Base-by-base conservation (phyloP, 768 basidiomycete species). In the Ephemerocybe angulata region DNA sequence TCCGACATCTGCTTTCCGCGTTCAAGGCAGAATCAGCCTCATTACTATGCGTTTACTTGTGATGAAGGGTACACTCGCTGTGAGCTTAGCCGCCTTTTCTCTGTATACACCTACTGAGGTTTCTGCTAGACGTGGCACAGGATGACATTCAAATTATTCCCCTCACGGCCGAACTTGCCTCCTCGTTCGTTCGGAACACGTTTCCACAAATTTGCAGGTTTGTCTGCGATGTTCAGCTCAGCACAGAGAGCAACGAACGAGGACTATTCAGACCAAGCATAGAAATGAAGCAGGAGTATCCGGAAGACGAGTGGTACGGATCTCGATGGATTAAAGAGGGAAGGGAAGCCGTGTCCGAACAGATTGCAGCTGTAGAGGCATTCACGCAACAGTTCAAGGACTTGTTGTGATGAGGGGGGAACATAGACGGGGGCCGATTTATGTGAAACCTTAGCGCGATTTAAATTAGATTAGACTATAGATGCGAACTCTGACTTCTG, bases 231-330 rank as follows among this genome's bases (percentile, higher is more conserved):
- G 56, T 56, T 41, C 52, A 61, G n/a, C 41, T 54, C 27, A 47
- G 52, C 21, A 35, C 49, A 4, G 40, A 40, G 42, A 27, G 50
- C 47, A 54, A 54, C 24, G 52, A 55, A 11, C 37, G 44, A 15
- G 61, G 63, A 29, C 60, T 58, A n/a, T 59, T 68, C 56, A 75
- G 69, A 12, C 68, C 77, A 42, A 80, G 75, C 55, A 69, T 75
- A 5, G 79, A 82, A 50, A 63, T 74, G 7, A 67, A 67, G 53
- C 58, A 56, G 15, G 62, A 65, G 31, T 82, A 77, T 63, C 82
- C 81, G 1, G 76, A 82, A 38, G 82, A 83, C 53, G 69, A 79
- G 29, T 63, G 51, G 11, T 58, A 67, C 29, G 77, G 69, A 1
- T 60, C 67, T 28, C 58, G 50, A 19, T 79, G 76, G 75, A 64